Evolutionary conservation across 179 eudicot species (phyloP), one percentile per base, ranked within the genome.

Genomic region (Spinacia oleracea): DNA sequence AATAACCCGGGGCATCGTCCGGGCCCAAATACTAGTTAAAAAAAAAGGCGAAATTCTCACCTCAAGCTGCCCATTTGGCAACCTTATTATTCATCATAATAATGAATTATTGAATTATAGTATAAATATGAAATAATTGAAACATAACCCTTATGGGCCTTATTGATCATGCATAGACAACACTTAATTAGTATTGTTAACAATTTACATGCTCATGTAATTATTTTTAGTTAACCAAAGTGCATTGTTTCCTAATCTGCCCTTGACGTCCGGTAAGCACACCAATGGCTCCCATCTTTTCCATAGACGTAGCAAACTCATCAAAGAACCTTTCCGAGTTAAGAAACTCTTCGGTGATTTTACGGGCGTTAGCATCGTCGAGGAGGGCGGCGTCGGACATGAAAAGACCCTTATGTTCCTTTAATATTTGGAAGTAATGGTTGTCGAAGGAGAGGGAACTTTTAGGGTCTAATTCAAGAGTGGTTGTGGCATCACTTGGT

Each of bases 261-360:
- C 85, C 85, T 70, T 79, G 34, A 29, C n/a, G 21, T 14, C 79
- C 79, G 34, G 77, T 79, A 14, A 82, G 81, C 3, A 82, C 82
- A 7, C 45, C 45, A 69, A 82, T 70, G 45, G 63, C 62, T 21
- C 82, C 79, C 85, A 82, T 79, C 10, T 71, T 82, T 51, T 42
- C 35, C 80, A 79, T 64, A 2, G 85, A 82, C 5, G n/a, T 29
- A 3, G 85, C 82, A 79, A 82, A 82, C 46, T 75, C 73, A 7
- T 74, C 60, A 10, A 79, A 70, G 59, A 82, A 82, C 1, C 2
- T 50, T 0, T 70, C 27, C 3, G 76, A 27, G 6, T 70, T 45
- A 21, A 69, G 70, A 21, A 82, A 27, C 3, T 75, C 27, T 1
- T 38, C 18, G 8, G 34, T 77, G 2, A 69, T 38, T n/a, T 50